These are phyloP conservation scores for Polytrichum commune DNA, from an alignment of 225 moss, liverwort and hornwort species.

Conservation along the genomic window DNA sequence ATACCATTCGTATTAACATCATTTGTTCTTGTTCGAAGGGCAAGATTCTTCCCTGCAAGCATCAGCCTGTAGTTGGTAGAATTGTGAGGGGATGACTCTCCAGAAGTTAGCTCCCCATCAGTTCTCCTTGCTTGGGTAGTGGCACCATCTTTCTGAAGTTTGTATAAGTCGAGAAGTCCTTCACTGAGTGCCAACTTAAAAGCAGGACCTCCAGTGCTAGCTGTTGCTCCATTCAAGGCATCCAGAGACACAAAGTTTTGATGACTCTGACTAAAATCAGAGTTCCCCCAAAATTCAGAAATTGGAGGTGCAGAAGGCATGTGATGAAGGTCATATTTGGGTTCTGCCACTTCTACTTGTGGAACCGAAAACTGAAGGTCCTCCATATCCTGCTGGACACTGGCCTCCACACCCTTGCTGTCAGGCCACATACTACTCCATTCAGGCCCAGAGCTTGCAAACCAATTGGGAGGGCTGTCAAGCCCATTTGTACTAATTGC, in stretches of 20 bases:
- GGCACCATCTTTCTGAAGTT: not conserved
- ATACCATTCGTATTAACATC: not conserved
- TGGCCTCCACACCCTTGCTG: conserved; percentile 52
- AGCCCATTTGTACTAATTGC: conserved; percentile 15
- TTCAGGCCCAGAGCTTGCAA: conserved; percentile 36
- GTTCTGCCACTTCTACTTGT: conserved; percentile 23
- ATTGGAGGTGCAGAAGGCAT: conserved; percentile 43
- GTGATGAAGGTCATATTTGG: conserved; percentile 16
- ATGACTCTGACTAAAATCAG: conserved; percentile 17
- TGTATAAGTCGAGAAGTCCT: not conserved
- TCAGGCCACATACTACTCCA: conserved; percentile 56
- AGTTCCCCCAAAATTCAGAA: conserved; percentile 33
- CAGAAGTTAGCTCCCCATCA: conserved; percentile 19
- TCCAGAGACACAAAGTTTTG: conserved; percentile 31
- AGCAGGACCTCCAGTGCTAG: conserved; percentile 31
- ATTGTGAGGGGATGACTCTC: not conserved
- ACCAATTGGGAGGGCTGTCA: conserved; percentile 37
- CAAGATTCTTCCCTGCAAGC: conserved; percentile 7
- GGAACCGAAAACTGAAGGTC: conserved; percentile 22
- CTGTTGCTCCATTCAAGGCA: conserved; percentile 38
- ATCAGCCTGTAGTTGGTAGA: conserved; percentile 3
- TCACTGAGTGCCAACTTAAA: conserved; percentile 25
- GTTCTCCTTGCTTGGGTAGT: conserved; percentile 6
- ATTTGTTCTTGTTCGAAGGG: conserved; percentile 6
- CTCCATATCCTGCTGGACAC: conserved; percentile 20